A percentile compares a stretch with the other conserved stretches of the same genome.
Conservation (phyloP, 768 basidiomycete species). For the Auricularia sp. region DNA sequence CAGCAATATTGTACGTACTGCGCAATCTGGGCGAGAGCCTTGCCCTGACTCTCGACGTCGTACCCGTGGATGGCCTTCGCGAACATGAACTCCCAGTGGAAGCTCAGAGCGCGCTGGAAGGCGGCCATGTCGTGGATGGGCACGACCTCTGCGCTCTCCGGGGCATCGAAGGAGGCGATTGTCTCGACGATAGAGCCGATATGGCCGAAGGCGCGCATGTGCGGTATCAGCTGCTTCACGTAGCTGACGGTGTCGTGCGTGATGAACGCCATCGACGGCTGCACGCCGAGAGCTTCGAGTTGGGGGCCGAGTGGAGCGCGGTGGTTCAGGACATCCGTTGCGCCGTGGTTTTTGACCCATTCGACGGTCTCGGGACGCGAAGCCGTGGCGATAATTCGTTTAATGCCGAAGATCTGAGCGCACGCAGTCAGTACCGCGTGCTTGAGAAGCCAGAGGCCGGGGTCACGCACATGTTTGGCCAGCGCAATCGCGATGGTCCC, state of each 20-base stretch:
- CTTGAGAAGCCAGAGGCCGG: background rate
- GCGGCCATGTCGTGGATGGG: background rate
- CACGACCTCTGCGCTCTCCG: background rate
- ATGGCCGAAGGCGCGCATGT: slow-evolving; percentile 3
- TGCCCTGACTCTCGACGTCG: slow-evolving; percentile 1
- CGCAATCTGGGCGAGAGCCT: background rate
- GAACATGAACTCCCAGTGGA: slow-evolving; percentile 8
- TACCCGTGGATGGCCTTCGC: background rate
- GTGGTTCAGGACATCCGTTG: slow-evolving; percentile 8
- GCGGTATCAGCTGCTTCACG: background rate
- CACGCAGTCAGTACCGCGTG: background rate
- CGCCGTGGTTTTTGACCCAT: slow-evolving; percentile 2
- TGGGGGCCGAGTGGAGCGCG: slow-evolving; percentile 3
- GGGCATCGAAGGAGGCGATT: background rate
- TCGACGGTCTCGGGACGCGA: slow-evolving; percentile 6
- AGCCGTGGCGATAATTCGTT: slow-evolving; percentile 7
- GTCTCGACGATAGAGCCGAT: slow-evolving; percentile 6
- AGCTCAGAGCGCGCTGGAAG: background rate
- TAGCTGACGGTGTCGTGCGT: background rate
- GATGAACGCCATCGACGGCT: slow-evolving; percentile 1
- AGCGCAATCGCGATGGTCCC: slow-evolving; percentile 1
- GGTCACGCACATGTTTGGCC: background rate
- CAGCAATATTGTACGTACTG: no score
- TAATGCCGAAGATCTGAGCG: slow-evolving; percentile 4
- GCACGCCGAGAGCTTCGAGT: background rate